Evolutionary conservation across 2,329 filamentous ascomycete species (phyloP).

Genomic region (Nannizzia gypsea): DNA sequence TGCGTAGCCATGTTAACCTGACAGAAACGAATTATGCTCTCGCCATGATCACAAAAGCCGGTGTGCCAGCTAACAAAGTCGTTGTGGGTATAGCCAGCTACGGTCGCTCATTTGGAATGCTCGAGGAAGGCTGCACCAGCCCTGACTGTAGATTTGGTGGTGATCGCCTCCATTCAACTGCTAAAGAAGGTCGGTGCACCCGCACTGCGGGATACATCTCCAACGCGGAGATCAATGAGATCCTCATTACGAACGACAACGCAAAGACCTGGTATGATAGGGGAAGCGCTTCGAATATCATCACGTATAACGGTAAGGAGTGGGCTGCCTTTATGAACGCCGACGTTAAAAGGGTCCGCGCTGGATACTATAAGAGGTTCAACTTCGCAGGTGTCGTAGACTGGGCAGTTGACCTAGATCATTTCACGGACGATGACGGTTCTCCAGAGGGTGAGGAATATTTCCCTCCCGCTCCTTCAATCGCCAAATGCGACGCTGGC

Average conservation of each 20-base stretch:
- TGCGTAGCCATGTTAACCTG: constrained; percentile 27
- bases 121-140: constrained; percentile 20
- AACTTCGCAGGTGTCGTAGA: constrained; percentile 24
- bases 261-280: too few species aligned
- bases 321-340: too few species aligned
- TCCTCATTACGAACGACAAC: constrained; percentile 1
- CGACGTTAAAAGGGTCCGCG: constrained; percentile 7
- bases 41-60: constrained; percentile 29
- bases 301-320: too few species aligned
- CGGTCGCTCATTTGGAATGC: constrained; percentile 27
- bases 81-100: constrained; percentile 27
- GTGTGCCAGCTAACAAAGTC: constrained; percentile 25
- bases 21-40: constrained; percentile 28
- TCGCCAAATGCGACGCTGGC: too few species aligned
- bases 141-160: constrained; percentile 27
- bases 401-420: constrained; percentile 25
- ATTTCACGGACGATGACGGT: background rate
- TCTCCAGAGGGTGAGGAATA: constrained; percentile 1
- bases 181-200: constrained; percentile 28
- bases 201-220: constrained; percentile 30
- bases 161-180: constrained; percentile 18
- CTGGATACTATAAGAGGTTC: constrained; percentile 13
- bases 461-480: too few species aligned
- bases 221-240: constrained; percentile 28
- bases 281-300: too few species aligned